A percentile compares a stretch with the other conserved stretches of the same genome.
These are phyloP conservation scores for Cenococcum geophilum DNA, from an alignment of 495 filamentous ascomycete genomes.

Conservation along the genomic window DNA sequence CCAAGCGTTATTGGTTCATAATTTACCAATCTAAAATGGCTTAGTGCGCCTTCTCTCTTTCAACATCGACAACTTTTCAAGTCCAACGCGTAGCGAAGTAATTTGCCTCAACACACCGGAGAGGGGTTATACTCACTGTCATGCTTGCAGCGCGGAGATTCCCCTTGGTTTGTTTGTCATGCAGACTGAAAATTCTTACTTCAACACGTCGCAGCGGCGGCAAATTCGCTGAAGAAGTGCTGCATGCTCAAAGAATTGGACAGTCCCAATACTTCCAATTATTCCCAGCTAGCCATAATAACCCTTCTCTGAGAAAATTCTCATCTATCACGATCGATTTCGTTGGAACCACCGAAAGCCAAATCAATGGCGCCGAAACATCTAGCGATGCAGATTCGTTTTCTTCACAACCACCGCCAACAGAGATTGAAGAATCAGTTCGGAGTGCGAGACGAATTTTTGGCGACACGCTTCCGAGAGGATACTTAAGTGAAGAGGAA, in stretches of 20 bases:
- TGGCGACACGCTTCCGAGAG: conserved; percentile 72
- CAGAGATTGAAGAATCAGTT: conserved; percentile 33
- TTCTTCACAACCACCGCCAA: neutral
- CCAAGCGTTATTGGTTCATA: neutral
- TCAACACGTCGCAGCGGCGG: neutral
- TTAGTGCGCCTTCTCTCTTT: neutral
- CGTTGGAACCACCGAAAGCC: neutral
- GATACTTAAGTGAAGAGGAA: conserved; percentile 62
- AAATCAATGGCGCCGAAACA: neutral
- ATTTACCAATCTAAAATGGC: neutral
- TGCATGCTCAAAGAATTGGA: neutral
- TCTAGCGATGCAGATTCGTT: neutral
- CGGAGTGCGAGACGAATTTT: conserved; percentile 64
- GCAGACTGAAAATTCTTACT: conserved; percentile 23
- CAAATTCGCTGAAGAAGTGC: neutral
- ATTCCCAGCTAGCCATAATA: neutral
- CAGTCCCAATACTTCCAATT: neutral
- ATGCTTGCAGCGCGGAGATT: conserved; percentile 21
- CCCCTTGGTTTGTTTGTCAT: conserved; percentile 22
- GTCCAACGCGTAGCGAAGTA: neutral
- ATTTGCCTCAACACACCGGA: neutral
- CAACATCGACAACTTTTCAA: conserved; percentile 17
- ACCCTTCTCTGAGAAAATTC: neutral
- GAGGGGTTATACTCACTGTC: neutral
- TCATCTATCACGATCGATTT: neutral